Evolutionary conservation across 23 red algal genomes (phyloP), one percentile per base, ranked within the genome.

Genomic region (Gracilaria domingensis): DNA sequence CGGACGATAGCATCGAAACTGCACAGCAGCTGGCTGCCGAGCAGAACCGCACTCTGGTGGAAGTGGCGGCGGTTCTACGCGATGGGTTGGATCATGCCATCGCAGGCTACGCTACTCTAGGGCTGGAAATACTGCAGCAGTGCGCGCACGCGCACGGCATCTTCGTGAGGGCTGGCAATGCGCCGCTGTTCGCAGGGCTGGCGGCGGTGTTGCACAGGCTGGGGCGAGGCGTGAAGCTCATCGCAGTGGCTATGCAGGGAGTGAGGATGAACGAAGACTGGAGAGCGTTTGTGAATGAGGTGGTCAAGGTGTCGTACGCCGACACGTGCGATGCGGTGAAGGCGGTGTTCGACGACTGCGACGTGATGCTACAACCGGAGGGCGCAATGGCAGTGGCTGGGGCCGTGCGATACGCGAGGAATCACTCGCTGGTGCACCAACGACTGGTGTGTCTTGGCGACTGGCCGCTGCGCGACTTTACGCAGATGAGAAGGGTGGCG

Each of bases 361-460:
- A 85, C 59, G 81, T 32, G 14, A 66, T 85, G 81, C 45, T 85
- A 23, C 59, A 85, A 38, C 65, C 59, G 37, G 54, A 65, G 81
- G 81, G 81, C n/a, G 81, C 65, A 20, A 55, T 85, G 60, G 30
- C 81, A 51, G 81, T 85, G 81, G 81, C 81, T 29, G 81, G 81
- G 34, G 81, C 81, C 4, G 36, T 85, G 2, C 59, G 45, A 48
- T 85, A 85, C 65, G 30, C 45, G 4, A 67, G 0, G 54, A 40
- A 16, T 33, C 59, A 69, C 16, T 55, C 59, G 24, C 59, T 85
- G 12, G 45, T 50, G 58, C 81, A 85, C 45, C 61, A 71, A 26
- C 59, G 81, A 61, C 51, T 85, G 58, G 8, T 85, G 59, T 85
- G 81, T 33, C 7, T 85, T 1, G 60, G 26, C 4, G 81, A 85